Base-by-base conservation (phyloP, 2,329 filamentous ascomycete genomes). In the Neofusicoccum laricinum region DNA sequence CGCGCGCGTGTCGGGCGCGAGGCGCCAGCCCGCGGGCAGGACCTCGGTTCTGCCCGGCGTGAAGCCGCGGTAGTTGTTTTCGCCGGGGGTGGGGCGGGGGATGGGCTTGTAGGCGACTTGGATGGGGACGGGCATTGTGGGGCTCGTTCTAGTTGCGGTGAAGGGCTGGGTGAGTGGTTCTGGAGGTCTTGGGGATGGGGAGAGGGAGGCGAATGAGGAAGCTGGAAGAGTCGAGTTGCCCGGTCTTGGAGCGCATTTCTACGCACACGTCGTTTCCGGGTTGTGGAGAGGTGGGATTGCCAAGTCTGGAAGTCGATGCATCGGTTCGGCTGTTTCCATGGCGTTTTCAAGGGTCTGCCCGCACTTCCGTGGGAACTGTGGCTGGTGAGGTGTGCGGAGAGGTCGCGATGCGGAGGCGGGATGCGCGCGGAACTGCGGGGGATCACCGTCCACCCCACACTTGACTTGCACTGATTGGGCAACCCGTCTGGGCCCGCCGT, bases 61-160 rank as follows among this genome's bases (percentile, higher is more conserved):
- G 64, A 79, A 75, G 34, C 74, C 75, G 69, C 77, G 70, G 55
- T 81, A 81, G 66, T 76, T 76, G 67, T 80, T 81, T 36, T 76
- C 72, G 25, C 77, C 78, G 2, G 74, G 64, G 19, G 75, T 71
- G 15, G 78, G 76, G 65, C 73, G 69, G 17, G 64, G 75, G 21
- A 76, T 77, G 11, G 69, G 73, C 58, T 71, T 69, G 48, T 68
- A 69, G 12, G 70, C 69, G 38, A 73, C 66, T 67, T 76, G 73
- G 7, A 74, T 66, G 11, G 72, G 70, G 61, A 69, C 68, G 43
- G 74, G 75, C 75, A 77, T 76, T 2, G 34, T 69, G 49, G 11
- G 8, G 30, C 15, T 25, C 36, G 12, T 15, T 34, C 48, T 51
- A n/a, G 8, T 5, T 51, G 19, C 34, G 5, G 5, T 36, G 5